Evolutionary conservation across 2,329 filamentous ascomycete genomes (phyloP).

Genomic region (Fusarium penzigii): DNA sequence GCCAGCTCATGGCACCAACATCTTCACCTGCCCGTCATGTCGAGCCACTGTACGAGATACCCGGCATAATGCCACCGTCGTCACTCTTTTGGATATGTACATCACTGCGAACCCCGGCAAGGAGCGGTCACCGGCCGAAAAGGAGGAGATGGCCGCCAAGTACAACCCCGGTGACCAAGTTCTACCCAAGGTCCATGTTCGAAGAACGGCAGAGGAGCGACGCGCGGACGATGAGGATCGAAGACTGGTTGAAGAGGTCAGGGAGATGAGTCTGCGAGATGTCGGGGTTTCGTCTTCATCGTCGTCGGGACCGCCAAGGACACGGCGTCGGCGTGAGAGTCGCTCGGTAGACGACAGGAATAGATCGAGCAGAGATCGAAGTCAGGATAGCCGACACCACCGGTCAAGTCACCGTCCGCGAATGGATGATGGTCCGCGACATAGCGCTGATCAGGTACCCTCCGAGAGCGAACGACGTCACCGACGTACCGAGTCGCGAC

Average conservation of each 20-base stretch:
- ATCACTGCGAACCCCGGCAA: constrained; percentile 77
- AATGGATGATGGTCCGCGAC: constrained; percentile 27
- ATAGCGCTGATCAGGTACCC: constrained; percentile 39
- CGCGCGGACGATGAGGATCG: constrained; percentile 66
- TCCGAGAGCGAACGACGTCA: constrained; percentile 36
- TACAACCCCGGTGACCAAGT: constrained; percentile 85
- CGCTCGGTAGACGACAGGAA: constrained; percentile 36
- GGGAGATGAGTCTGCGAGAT: constrained; percentile 72
- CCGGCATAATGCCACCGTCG: constrained; percentile 86
- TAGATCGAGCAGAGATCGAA: constrained; percentile 34
- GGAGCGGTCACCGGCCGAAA: constrained; percentile 70
- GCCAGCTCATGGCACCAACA: constrained; percentile 47
- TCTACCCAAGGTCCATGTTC: constrained; percentile 60
- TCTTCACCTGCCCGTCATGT: constrained; percentile 91
- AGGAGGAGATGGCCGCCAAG: constrained; percentile 70
- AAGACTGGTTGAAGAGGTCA: constrained; percentile 69
- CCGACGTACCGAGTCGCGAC: constrained; percentile 48
- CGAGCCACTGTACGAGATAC: constrained; percentile 84
- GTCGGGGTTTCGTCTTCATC: constrained; percentile 47
- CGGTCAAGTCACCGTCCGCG: constrained; percentile 26
- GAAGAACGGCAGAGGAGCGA: constrained; percentile 53
- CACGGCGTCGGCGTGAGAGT: constrained; percentile 35
- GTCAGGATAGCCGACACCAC: constrained; percentile 33
- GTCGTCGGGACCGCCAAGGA: constrained; percentile 33
- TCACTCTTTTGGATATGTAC: constrained; percentile 87